Evolutionary conservation across 2,329 filamentous ascomycete genomes (phyloP), one percentile per base, ranked within the genome.

Genomic region (Aquanectria penicillioides): DNA sequence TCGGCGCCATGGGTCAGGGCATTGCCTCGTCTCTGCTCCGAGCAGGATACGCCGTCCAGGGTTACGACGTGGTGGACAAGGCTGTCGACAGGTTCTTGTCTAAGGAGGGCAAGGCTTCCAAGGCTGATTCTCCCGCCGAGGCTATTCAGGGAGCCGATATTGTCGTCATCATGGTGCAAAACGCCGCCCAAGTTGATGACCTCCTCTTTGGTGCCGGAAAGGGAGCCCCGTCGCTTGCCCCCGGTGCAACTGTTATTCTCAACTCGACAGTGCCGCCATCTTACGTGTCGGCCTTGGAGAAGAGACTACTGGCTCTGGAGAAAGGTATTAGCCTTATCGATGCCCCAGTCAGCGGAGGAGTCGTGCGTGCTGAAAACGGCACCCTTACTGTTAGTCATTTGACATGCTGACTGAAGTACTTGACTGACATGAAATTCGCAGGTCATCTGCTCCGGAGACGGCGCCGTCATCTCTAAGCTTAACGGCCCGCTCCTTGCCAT

Each of bases 1-100:
- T 78, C 8, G 75, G 75, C 0, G 75, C 75, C 1, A 78, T 78
- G 75, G 75, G 75, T 5, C 70, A 73, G 25, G 74, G 75, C 22
- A 78, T 78, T 71, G 75, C 75, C 1, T 54, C 68, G 1, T 75
- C 74, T 2, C 68, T 77, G 7, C 46, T 77, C 1, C 66, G 69
- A 6, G 69, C 72, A 3, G 71, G 73, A 3, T 76, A 72, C 34
- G 28, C 62, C 2, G 73, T 78, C 2, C 67, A 67, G 3, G 74
- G 72, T 7, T 78, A 72, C 54, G 75, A 78, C 55, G 61, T 75
- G 11, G 71, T 66, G 17, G 55, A 50, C 5, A 62, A 66, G 3
- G 68, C 74, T 3, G 47, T 77, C 5, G 66, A 73, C 10, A 73
- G 64, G 47, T 73, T 78, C 23, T 20, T 69, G 1, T 46, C 64